phyloP scores from a whole-genome alignment of 106 monocot genomes.

The Apostasia ramifera region DNA sequence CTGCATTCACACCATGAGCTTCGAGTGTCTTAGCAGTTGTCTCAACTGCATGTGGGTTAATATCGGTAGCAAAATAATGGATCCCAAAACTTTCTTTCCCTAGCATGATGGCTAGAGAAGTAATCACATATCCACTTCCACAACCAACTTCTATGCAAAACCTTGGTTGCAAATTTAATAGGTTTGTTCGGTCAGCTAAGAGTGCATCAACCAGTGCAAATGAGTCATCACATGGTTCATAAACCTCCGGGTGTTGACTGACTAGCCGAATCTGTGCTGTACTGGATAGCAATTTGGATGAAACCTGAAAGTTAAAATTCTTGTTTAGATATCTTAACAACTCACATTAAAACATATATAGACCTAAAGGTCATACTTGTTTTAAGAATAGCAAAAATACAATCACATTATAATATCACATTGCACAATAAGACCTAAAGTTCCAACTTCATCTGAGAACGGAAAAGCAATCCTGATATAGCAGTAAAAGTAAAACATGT shows the following conservation, averaged over 20 bases:
- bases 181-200: slow-evolving; percentile 57
- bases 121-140: slow-evolving; percentile 87
- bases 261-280: slow-evolving; percentile 73
- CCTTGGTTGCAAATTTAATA: slow-evolving; percentile 50
- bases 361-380: too few relatives aligned
- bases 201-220: slow-evolving; percentile 92
- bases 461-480: too few relatives aligned
- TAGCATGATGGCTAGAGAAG: slow-evolving; percentile 89
- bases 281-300: slow-evolving; percentile 21
- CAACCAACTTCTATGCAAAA: slow-evolving; percentile 82
- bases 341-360: too few relatives aligned
- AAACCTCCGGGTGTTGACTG: slow-evolving; percentile 70
- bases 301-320: slow-evolving; percentile 8
- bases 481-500: too few relatives aligned
- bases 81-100: slow-evolving; percentile 17
- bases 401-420: too few relatives aligned
- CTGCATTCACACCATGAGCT: slow-evolving; percentile 74
- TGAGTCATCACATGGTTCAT: slow-evolving; percentile 95
- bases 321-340: too few relatives aligned
- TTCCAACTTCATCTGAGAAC: too few relatives aligned
- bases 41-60: slow-evolving; percentile 67
- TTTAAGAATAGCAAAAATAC: too few relatives aligned
- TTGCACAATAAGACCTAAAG: too few relatives aligned
- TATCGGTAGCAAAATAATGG: slow-evolving; percentile 83
- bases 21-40: slow-evolving; percentile 52